Base-by-base conservation (phyloP, 179 eudicot genomes). In the Drosera spatulata region DNA sequence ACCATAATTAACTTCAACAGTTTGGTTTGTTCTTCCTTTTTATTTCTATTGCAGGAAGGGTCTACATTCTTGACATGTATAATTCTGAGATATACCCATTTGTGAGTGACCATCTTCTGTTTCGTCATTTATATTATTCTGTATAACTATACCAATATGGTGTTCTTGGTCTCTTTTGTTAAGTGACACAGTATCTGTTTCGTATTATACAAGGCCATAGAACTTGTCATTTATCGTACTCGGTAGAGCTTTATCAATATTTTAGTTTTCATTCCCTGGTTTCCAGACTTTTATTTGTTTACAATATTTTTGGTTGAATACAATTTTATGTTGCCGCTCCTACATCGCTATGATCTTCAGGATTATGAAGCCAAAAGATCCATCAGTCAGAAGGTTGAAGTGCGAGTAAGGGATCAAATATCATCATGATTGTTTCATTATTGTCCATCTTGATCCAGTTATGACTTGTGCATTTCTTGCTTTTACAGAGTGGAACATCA, bases 31-130 rank as follows among this genome's bases (percentile, higher is more conserved):
- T 22, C 33, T 22, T 22, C 33, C 33, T 22, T 22, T 22, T 22
- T 22, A 22, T 22, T 0, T 22, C 33, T 22, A 1, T 22, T 22
- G 33, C 83, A 85, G 96, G 82, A 58, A 83, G 95, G 76, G 95
- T 91, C 41, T 91, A 91, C 77, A 88, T 85, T 66, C 85, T 91
- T 61, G 97, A 91, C 66, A 80, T 91, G 85, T 88, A 73, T 78
- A 91, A 91, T 68, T 85, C 91, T 57, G 76, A 79, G 14, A 86
- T 88, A 62, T 91, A 91, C 74, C 97, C 97, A 52, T 71, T 77
- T 55, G 97, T 91, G 75, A 80, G 97, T 75, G 64, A n/a, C 63
- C 63, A 42, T 66, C 43, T 39, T 49, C 22, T 4, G 10, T 2
- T 5, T 56, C 50, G 7, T 14, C 12, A 11, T 22, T 22, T 22